Conservation (phyloP, 345 rosid species). For the Abelmoschus esculentus region DNA sequence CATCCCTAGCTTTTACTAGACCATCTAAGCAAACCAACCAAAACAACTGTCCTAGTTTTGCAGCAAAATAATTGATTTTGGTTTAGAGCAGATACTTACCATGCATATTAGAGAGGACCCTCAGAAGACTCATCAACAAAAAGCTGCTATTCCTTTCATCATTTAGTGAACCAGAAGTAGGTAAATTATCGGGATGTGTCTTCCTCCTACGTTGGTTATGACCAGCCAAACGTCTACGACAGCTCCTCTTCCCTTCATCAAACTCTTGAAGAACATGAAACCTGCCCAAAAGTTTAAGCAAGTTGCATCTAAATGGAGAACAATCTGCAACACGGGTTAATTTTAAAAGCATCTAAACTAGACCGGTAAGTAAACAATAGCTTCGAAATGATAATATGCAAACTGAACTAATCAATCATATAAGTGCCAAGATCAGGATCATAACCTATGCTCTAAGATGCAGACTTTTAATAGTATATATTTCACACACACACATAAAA, state of each 20-base stretch:
- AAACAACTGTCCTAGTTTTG: neutral
- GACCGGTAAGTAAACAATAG: neutral
- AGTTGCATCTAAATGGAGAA: constrained; percentile 23
- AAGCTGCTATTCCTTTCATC: constrained; percentile 46
- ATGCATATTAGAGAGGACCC: constrained; percentile 55
- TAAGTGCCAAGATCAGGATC: neutral
- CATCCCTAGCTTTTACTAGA: neutral
- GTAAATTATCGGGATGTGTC: constrained; percentile 38
- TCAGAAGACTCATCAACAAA: constrained; percentile 47
- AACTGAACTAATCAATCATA: neutral
- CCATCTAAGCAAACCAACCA: constrained; percentile 4
- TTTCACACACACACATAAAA: neutral
- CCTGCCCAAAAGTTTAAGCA: constrained; percentile 42
- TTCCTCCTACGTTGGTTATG: constrained; percentile 72
- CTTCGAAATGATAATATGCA: neutral
- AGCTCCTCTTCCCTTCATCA: constrained; percentile 78
- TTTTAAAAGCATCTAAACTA: neutral
- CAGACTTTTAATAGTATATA: neutral
- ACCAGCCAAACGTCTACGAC: constrained; percentile 73
- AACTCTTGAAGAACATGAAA: constrained; percentile 78
- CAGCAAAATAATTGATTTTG: constrained; percentile 3
- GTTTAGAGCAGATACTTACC: constrained; percentile 31
- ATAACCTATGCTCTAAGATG: constrained; percentile 1
- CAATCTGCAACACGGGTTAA: neutral
- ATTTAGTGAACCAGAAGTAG: constrained; percentile 25